A percentile compares a stretch with the other conserved stretches of the same genome.
Evolutionary conservation across 495 filamentous ascomycete genomes (phyloP).

Genomic region (Xylaria flabelliformis): DNA sequence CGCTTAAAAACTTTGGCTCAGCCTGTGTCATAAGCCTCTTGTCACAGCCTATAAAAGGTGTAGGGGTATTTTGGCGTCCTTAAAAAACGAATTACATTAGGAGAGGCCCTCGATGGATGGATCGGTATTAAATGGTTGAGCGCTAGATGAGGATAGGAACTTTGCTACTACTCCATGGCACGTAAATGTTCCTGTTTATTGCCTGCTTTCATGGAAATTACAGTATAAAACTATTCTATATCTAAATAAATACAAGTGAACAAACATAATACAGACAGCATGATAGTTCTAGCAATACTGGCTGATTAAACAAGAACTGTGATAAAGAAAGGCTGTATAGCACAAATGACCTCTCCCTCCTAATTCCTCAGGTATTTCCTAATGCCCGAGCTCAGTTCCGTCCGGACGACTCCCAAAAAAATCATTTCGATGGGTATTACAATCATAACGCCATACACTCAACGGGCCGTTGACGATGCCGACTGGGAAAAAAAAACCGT

Average conservation of each 20-base stretch:
- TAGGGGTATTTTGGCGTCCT: not conserved
- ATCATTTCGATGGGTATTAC: not conserved
- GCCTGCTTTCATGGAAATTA: not conserved
- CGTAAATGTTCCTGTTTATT: not conserved
- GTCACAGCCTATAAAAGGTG: not conserved
- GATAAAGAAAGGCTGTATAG: not conserved
- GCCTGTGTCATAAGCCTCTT: not conserved
- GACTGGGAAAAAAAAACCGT: not conserved
- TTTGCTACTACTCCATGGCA: not conserved
- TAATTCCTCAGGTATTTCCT: not conserved
- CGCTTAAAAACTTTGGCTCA: not conserved
- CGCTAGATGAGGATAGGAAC: not conserved
- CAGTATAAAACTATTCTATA: not conserved
- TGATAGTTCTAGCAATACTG: not conserved
- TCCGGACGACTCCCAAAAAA: not conserved
- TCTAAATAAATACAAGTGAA: not conserved
- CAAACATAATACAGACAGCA: not conserved
- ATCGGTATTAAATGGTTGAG: not conserved
- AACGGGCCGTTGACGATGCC: not conserved
- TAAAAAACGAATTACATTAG: too few relatives aligned
- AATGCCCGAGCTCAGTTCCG: not conserved
- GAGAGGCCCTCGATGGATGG: too few relatives aligned
- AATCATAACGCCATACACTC: not conserved
- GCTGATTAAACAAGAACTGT: not conserved
- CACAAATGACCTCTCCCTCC: not conserved